Evolutionary conservation across 441 rosid species (phyloP).

Genomic region (Pelargonium australe): DNA sequence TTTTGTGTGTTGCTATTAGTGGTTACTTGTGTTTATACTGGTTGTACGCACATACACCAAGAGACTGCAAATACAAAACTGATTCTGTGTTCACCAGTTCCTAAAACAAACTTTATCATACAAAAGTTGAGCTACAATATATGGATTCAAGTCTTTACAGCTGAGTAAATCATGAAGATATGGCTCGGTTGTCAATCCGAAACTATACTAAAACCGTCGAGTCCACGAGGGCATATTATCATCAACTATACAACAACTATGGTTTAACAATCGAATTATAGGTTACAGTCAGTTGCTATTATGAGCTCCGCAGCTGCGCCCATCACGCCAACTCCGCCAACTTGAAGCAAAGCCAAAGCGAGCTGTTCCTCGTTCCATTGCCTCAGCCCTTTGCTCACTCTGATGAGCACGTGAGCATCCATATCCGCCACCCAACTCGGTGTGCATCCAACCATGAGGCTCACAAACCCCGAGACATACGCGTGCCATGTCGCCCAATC

Average conservation of each 20-base stretch:
- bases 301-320: constrained; percentile 52
- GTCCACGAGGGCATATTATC: no score
- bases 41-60: no score
- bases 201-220: no score
- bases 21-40: no score
- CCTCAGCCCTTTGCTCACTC: constrained; percentile 54
- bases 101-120: no score
- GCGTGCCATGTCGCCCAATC: constrained; percentile 54
- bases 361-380: constrained; percentile 63
- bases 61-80: no score
- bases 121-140: no score
- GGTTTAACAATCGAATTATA: background rate
- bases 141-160: no score
- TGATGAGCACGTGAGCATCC: constrained; percentile 50
- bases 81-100: no score
- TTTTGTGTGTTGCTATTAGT: no score
- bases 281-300: constrained; percentile 24
- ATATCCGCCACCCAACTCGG: constrained; percentile 61
- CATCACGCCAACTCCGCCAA: constrained; percentile 51
- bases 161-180: no score
- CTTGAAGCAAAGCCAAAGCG: constrained; percentile 52
- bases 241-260: constrained; percentile 23
- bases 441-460: constrained; percentile 59
- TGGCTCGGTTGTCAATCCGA: no score
- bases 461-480: constrained; percentile 50